phyloP scores from a whole-genome alignment of 768 basidiomycete genomes.

The Phylloporus sp. region DNA sequence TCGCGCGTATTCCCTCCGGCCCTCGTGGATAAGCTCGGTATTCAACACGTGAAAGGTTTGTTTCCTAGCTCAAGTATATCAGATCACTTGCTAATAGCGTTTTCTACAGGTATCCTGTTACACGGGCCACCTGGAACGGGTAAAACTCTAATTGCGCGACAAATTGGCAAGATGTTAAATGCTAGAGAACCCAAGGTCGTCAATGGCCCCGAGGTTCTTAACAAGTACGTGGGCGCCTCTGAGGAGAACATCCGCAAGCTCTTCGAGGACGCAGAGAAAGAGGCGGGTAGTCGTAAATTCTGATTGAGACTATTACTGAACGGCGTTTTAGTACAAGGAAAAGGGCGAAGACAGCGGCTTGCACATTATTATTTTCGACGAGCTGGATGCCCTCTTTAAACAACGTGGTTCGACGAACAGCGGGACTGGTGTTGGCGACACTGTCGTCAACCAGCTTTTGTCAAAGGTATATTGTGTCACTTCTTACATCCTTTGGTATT shows the following conservation, averaged over 20 bases:
- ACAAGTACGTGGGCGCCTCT: conserved; percentile 94
- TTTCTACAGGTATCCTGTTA: conserved; percentile 73
- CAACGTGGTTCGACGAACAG: conserved; percentile 90
- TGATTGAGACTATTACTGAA: background rate
- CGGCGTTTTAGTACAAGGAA: conserved; percentile 75
- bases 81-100: background rate
- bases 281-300: conserved; percentile 45
- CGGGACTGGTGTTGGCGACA: conserved; percentile 98
- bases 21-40: conserved; percentile 95
- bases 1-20: conserved; percentile 98
- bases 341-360: conserved; percentile 96
- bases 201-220: conserved; percentile 96
- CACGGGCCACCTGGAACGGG: conserved; percentile 98
- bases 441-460: conserved; percentile 95
- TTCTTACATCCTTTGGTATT: background rate
- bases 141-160: conserved; percentile 95
- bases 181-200: conserved; percentile 97
- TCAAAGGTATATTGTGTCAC: conserved; percentile 65
- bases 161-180: conserved; percentile 99
- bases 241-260: conserved; percentile 98
- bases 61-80: background rate
- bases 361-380: conserved; percentile 99
- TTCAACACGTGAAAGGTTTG: conserved; percentile 95
- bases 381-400: conserved; percentile 97
- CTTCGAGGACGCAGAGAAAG: conserved; percentile 97